Conservation (phyloP, 257 asterid genomes). For the Solanum chiquidenum region DNA sequence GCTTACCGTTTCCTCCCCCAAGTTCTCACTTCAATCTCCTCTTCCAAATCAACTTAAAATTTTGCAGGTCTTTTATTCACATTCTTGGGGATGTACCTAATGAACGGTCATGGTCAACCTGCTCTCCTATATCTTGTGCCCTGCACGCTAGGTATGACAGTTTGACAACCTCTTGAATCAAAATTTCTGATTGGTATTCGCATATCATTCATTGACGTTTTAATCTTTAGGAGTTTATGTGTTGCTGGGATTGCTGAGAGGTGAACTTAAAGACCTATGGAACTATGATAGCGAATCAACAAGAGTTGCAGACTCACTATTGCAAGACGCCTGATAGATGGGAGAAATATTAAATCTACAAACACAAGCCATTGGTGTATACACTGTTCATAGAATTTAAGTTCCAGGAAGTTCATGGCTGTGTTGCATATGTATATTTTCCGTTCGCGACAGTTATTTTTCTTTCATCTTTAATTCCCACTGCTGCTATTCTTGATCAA, state of each 20-base stretch:
- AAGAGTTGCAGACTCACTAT: background rate
- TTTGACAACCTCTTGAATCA: background rate
- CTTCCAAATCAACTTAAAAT: background rate
- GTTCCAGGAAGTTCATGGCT: background rate
- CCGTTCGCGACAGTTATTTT: background rate
- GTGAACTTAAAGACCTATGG: conserved; percentile 38
- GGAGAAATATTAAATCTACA: background rate
- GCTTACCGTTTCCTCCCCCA: background rate
- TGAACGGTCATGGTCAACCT: conserved; percentile 54
- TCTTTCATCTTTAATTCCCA: background rate
- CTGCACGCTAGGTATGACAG: conserved; percentile 36
- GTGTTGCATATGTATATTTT: background rate
- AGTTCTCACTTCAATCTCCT: background rate
- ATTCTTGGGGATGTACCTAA: conserved; percentile 36
- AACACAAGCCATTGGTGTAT: background rate
- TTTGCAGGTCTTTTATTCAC: conserved; percentile 35
- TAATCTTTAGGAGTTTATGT: conserved; percentile 22
- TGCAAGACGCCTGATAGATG: background rate
- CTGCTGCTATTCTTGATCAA: background rate
- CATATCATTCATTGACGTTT: background rate
- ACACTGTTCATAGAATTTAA: background rate
- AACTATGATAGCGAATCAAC: conserved; percentile 6
- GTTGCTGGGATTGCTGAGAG: conserved; percentile 27
- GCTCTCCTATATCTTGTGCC: conserved; percentile 69
- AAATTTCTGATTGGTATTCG: background rate